Evolutionary conservation across 176 grass and related monocot genomes (phyloP).

Genomic region (Lolium rigidum): DNA sequence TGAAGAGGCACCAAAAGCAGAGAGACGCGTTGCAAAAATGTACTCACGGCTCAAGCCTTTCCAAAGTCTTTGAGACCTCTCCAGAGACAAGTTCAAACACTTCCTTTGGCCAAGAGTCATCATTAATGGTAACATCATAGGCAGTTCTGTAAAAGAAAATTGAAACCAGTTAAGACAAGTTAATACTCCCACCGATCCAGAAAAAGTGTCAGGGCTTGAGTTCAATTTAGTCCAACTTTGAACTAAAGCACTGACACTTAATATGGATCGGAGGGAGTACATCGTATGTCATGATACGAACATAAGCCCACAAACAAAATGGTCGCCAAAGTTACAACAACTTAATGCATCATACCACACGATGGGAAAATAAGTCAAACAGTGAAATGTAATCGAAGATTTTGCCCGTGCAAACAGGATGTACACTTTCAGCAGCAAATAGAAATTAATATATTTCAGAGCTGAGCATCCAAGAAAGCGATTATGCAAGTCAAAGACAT

Average conservation of each 20-base stretch:
- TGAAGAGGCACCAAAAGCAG: not conserved
- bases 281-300: too few relatives aligned
- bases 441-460: not conserved
- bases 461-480: too few relatives aligned
- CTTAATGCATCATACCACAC: not conserved
- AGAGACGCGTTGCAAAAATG: conserved; percentile 11
- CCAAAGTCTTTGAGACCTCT: conserved; percentile 75
- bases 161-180: not conserved
- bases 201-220: too few relatives aligned
- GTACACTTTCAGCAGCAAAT: not conserved
- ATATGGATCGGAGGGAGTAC: too few relatives aligned
- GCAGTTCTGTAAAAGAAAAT: conserved; percentile 72
- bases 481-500: too few relatives aligned
- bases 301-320: too few relatives aligned
- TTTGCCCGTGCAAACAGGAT: not conserved
- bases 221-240: too few relatives aligned
- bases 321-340: not conserved
- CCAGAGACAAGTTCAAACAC: conserved; percentile 69
- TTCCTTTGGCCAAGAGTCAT: conserved; percentile 84
- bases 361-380: not conserved
- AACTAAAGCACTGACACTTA: too few relatives aligned
- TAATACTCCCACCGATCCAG: not conserved
- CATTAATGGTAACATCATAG: conserved; percentile 90
- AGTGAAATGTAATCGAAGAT: not conserved
- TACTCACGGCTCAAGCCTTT: conserved; percentile 93